Base-by-base conservation (phyloP, 2,329 filamentous ascomycete genomes). In the Cercospora berteroae region DNA sequence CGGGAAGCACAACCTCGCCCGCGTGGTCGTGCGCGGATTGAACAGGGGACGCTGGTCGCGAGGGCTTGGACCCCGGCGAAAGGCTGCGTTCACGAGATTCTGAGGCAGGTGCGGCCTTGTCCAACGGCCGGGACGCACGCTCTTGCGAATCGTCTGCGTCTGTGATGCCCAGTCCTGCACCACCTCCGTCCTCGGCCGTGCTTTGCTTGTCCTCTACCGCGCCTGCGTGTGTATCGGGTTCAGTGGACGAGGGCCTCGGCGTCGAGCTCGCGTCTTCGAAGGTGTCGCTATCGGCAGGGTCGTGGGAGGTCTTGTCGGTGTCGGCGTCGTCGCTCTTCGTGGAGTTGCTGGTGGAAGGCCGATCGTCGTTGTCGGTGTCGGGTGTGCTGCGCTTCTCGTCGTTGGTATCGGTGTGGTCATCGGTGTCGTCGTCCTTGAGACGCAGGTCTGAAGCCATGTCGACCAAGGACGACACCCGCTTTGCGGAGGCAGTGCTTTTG, bases 241-340 rank as follows among this genome's bases (percentile, higher is more conserved):
- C 69, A 9, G 63, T 20, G 9, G 70, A 67, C 33, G 56, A 31
- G 20, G 70, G 67, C 65, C 31, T 52, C 27, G 65, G 65, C 44
- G 69, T 67, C 25, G 69, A 69, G 56, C 65, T 63, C 64, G 92
- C 93, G 83, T 97, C 93, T 81, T 96, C 92, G 76, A 96, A 96
- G 16, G 86, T 87, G 61, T 67, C 65, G 61, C n/a, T 63, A 10
- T 57, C 50, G 48, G 52, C 36, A 10, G 52, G 58, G 58, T 60
- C 58, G 36, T 60, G 29, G 33, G 57, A 56, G 12, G 52, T 63
- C 48, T 68, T 42, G 25, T 23, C 61, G 65, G 64, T 31, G 18
- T 36, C 57, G 23, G 33, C 39, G 36, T 64, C 42, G 9, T 71
- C 69, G 13, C 3, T 25, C 10, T 25, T 29, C 20, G 18, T 5